A percentile compares a stretch with the other conserved stretches of the same genome.
Conservation (phyloP, 345 rosid species). For the Salix viminalis region DNA sequence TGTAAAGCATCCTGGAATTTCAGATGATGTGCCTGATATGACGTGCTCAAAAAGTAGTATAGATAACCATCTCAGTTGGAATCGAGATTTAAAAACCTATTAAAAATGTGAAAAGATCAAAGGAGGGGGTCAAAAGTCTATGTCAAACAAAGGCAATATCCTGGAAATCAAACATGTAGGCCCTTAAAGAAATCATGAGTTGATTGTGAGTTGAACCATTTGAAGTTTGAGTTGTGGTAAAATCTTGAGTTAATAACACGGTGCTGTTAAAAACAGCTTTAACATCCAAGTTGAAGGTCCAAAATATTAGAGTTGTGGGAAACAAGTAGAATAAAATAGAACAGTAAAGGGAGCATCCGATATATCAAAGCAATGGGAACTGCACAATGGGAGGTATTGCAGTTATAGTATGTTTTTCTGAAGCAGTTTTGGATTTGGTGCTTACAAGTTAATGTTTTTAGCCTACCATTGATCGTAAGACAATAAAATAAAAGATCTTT, state of each 20-base stretch:
- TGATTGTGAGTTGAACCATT: background rate
- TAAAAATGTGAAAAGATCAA: background rate
- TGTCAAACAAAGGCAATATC: background rate
- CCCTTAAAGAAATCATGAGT: background rate
- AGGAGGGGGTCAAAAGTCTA: background rate
- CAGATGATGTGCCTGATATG: background rate
- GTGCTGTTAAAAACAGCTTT: background rate
- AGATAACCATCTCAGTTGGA: background rate
- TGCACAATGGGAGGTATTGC: background rate
- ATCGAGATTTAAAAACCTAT: background rate
- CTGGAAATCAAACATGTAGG: background rate
- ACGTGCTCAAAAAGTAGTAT: background rate
- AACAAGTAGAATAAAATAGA: background rate
- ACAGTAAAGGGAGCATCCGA: background rate
- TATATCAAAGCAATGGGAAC: background rate
- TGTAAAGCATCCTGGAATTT: background rate
- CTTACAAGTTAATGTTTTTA: background rate
- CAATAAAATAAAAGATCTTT: background rate
- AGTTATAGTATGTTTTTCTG: background rate
- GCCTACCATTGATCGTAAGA: background rate
- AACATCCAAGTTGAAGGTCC: background rate
- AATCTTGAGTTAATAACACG: background rate
- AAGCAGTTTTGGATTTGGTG: background rate
- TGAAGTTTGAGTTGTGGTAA: background rate
- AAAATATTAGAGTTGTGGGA: background rate